Evolutionary conservation across 1,139 yeast species (phyloP).

Genomic region (Lodderomyces orthopsilosis): DNA sequence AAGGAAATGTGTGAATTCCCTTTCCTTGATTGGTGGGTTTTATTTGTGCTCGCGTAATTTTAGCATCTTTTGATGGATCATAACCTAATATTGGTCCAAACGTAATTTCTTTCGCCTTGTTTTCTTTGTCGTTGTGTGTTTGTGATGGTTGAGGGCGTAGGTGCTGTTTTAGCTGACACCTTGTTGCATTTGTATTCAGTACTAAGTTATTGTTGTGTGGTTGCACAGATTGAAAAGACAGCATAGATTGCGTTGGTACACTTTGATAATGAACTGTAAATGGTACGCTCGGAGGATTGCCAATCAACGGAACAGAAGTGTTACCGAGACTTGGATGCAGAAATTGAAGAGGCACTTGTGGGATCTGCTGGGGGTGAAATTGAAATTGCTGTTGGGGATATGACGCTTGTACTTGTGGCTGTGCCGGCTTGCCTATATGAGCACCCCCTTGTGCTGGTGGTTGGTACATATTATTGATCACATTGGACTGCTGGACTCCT

Average conservation of each 20-base stretch:
- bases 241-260: neutral
- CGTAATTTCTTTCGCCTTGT: constrained; percentile 30
- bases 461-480: neutral
- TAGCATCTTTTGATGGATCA: constrained; percentile 38
- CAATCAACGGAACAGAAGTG: neutral
- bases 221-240: neutral
- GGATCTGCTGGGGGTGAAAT: constrained; percentile 5
- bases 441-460: neutral
- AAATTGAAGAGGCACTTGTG: constrained; percentile 9
- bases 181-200: neutral
- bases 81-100: constrained; percentile 44
- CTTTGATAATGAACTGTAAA: constrained; percentile 1
- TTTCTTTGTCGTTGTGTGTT: neutral
- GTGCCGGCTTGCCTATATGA: neutral
- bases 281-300: neutral
- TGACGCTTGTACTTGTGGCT: constrained; percentile 4
- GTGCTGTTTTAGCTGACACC: neutral
- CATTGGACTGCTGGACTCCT: neutral
- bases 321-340: too few relatives aligned
- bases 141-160: neutral
- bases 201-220: neutral
- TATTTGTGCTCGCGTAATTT: constrained; percentile 17
- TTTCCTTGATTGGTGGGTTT: constrained; percentile 16
- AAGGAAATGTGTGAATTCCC: constrained; percentile 30
- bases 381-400: constrained; percentile 7